Evolutionary conservation across 2,329 filamentous ascomycete species (phyloP).

Genomic region (Neocucurbitaria cava): DNA sequence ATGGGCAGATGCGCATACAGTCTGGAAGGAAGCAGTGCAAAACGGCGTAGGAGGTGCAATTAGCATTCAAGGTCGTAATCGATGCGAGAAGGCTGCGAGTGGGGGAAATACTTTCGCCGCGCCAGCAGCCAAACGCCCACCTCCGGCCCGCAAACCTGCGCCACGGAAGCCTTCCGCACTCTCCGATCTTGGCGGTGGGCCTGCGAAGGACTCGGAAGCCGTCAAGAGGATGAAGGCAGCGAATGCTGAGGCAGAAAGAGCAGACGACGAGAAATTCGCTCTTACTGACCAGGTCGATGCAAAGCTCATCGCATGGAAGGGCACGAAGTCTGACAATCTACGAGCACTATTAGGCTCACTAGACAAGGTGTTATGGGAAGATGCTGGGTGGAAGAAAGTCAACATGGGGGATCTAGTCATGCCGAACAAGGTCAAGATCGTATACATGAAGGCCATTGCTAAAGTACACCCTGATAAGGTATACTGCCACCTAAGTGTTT

Average conservation of each 20-base stretch:
- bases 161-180: conserved; percentile 51
- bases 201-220: conserved; percentile 70
- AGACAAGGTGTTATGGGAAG: conserved; percentile 89
- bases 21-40: conserved; percentile 86
- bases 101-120: conserved; percentile 26
- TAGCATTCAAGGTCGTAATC: conserved; percentile 82
- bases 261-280: conserved; percentile 92
- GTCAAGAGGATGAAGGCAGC: conserved; percentile 83
- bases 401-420: conserved; percentile 92
- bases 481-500: conserved; percentile 25
- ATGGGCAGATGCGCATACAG: conserved; percentile 81
- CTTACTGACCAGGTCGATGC: conserved; percentile 86
- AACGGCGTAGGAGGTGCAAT: conserved; percentile 83
- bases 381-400: conserved; percentile 95
- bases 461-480: conserved; percentile 99
- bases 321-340: conserved; percentile 91
- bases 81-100: conserved; percentile 84
- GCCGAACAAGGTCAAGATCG: conserved; percentile 93
- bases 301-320: conserved; percentile 79
- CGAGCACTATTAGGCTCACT: conserved; percentile 85
- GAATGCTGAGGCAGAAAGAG: conserved; percentile 82
- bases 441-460: conserved; percentile 98
- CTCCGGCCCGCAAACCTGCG: conserved; percentile 36
- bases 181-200: conserved; percentile 46
- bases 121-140: conserved; percentile 28